Evolutionary conservation across 139 green algal genomes (phyloP).

Genomic region (Chlorokybus atmophyticus): DNA sequence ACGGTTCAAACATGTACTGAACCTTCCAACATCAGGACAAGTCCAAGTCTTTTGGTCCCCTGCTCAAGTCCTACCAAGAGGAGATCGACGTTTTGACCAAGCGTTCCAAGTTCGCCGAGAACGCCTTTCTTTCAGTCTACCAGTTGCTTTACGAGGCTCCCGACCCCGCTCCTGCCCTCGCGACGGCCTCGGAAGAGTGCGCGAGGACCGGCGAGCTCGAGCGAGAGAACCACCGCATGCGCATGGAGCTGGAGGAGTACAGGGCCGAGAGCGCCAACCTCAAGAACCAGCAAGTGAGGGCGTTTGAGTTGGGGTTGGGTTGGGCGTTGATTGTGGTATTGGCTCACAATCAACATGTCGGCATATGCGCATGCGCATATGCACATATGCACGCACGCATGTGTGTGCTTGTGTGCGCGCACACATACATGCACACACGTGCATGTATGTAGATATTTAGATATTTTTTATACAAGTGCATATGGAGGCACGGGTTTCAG

Average conservation of each 20-base stretch:
- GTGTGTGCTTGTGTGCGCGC: no score
- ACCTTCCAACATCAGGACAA: conserved; percentile 26
- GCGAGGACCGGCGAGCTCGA: conserved; percentile 14
- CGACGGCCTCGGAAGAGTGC: conserved; percentile 16
- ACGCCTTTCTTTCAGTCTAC: conserved; percentile 75
- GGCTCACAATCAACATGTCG: no score
- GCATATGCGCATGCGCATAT: no score
- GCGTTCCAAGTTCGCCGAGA: conserved; percentile 49
- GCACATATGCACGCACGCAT: no score
- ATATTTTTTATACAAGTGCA: no score
- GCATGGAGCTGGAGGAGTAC: conserved; percentile 25
- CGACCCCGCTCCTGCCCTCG: conserved; percentile 62
- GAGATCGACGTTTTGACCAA: conserved; percentile 45
- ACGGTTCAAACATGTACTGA: no score
- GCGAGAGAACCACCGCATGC: conserved; percentile 21
- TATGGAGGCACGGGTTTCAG: no score
- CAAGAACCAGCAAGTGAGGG: conserved; percentile 25
- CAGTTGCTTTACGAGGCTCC: conserved; percentile 82
- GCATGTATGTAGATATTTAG: no score
- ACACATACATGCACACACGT: no score
- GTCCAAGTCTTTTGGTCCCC: conserved; percentile 33
- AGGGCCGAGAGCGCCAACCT: conserved; percentile 18
- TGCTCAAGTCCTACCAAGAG: conserved; percentile 82
- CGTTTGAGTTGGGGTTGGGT: not conserved
- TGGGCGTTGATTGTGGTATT: not conserved